Evolutionary conservation across 768 basidiomycete genomes (phyloP), one percentile per base, ranked within the genome.

Genomic region (Boletus eberwhitei): DNA sequence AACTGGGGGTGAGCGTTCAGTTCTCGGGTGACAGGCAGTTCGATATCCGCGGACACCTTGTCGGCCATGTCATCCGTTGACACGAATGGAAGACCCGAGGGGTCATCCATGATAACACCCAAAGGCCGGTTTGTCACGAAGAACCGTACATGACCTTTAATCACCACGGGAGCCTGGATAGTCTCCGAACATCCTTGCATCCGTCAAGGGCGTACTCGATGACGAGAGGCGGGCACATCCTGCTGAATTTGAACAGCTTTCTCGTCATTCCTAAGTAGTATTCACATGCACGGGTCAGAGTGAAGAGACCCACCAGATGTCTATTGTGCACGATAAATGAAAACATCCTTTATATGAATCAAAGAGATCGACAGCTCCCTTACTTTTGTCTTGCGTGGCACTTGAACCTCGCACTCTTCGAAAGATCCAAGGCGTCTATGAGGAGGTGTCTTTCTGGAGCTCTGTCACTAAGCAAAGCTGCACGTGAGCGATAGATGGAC

Each of bases 401-500:
- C 24, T 26, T 26, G 5, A 26, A 26, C 24, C 24, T 26, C 24
- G 24, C 6, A 5, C 24, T 26, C 24, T 26, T 26, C 24, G 24
- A 26, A 26, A 5, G 24, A 26, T 6, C 24, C 24, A 6, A 26
- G 24, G 24, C 24, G 24, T 26, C 24, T 26, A 6, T 26, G 5
- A 26, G 24, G 24, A 6, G 5, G 5, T 26, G 1, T 26, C 24
- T 26, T 26, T 26, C 24, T 26, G 24, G 24, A 26, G 24, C 24
- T 6, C 24, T 26, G 24, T 26, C n/a, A n/a, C n/a, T n/a, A n/a
- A 6, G 24, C 24, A 26, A 26, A 26, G 24, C 5, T 26, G 24
- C 5, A 26, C 24, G 6, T 26, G 50, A 61, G 52, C 1, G 66
- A 68, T 14, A 68, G 55, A 5, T 38, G 60, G 31, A 57, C 65